Conservation (phyloP, 768 basidiomycete genomes). For the Tricholoma terreum region DNA sequence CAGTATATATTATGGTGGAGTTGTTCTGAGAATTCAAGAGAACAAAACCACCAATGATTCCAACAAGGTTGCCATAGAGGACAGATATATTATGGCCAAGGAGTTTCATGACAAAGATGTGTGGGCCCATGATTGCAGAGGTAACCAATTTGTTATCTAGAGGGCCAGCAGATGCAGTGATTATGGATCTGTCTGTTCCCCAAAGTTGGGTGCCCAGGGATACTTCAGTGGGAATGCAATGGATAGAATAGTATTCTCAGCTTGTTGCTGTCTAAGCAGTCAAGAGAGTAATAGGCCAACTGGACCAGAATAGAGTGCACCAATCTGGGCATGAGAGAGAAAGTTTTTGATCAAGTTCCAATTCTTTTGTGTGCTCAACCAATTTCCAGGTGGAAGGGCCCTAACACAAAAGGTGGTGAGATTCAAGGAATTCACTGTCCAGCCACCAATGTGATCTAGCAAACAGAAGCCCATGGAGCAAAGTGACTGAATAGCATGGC, state of each 20-base stretch:
- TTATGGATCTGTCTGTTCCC: slow-evolving; percentile 26
- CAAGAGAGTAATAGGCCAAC: not conserved
- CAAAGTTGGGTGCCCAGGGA: slow-evolving; percentile 1
- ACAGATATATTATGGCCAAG: slow-evolving; percentile 16
- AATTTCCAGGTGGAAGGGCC: not conserved
- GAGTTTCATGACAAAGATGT: slow-evolving; percentile 13
- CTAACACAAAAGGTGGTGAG: not conserved
- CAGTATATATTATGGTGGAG: slow-evolving; percentile 12
- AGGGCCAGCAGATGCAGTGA: slow-evolving; percentile 15
- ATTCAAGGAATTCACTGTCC: no score
- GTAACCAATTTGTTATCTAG: slow-evolving; percentile 19
- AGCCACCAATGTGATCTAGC: no score
- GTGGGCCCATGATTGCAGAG: slow-evolving; percentile 4
- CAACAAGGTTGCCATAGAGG: slow-evolving; percentile 19
- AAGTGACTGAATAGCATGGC: no score
- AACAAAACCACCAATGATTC: slow-evolving; percentile 14
- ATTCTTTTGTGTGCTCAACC: not conserved
- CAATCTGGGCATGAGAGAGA: not conserved
- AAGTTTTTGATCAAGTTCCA: not conserved
- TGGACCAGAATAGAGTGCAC: not conserved
- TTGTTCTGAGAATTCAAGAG: not conserved
- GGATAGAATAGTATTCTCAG: slow-evolving; percentile 2
- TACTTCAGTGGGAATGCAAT: not conserved
- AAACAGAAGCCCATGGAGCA: no score
- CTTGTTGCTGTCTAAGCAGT: not conserved